phyloP scores from a whole-genome alignment of 2,329 filamentous ascomycete genomes.

The Ophiocordyceps camponoti-saundersi region DNA sequence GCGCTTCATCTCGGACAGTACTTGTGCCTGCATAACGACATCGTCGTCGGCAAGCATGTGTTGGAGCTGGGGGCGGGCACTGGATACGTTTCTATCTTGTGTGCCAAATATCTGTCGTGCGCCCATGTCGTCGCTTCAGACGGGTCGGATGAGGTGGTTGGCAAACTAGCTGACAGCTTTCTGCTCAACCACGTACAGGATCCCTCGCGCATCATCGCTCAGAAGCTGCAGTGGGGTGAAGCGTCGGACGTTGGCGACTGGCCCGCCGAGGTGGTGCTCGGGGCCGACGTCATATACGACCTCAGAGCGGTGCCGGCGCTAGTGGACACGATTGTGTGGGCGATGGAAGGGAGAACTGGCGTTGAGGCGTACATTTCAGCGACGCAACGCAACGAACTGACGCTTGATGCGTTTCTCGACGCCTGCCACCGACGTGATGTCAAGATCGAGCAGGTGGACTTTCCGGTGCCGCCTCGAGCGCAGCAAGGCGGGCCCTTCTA shows the following conservation, averaged over 20 bases:
- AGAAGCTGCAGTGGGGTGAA: slow-evolving; percentile 48
- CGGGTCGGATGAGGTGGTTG: slow-evolving; percentile 55
- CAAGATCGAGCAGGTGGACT: slow-evolving; percentile 23
- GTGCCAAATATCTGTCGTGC: slow-evolving; percentile 47
- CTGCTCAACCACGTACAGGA: slow-evolving; percentile 49
- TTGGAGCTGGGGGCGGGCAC: slow-evolving; percentile 65
- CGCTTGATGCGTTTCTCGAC: slow-evolving; percentile 46
- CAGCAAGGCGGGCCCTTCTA: slow-evolving; percentile 49
- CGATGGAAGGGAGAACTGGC: slow-evolving; percentile 38
- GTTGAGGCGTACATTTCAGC: slow-evolving; percentile 50
- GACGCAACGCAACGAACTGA: slow-evolving; percentile 53
- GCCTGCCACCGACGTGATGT: slow-evolving; percentile 34
- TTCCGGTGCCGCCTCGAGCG: slow-evolving; percentile 17
- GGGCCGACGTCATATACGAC: slow-evolving; percentile 69
- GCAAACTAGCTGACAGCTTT: slow-evolving; percentile 48
- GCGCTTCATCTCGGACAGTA: slow-evolving; percentile 57
- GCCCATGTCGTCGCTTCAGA: slow-evolving; percentile 51
- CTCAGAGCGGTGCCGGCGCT: slow-evolving; percentile 43
- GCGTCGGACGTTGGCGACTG: slow-evolving; percentile 35
- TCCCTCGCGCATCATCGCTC: slow-evolving; percentile 24
- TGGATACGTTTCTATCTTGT: slow-evolving; percentile 58
- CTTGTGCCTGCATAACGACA: slow-evolving; percentile 29
- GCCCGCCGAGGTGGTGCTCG: slow-evolving; percentile 51
- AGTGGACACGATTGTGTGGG: slow-evolving; percentile 43
- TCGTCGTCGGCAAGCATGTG: slow-evolving; percentile 37